phyloP scores from a whole-genome alignment of 768 basidiomycete genomes.

The Leccinum arenicola region DNA sequence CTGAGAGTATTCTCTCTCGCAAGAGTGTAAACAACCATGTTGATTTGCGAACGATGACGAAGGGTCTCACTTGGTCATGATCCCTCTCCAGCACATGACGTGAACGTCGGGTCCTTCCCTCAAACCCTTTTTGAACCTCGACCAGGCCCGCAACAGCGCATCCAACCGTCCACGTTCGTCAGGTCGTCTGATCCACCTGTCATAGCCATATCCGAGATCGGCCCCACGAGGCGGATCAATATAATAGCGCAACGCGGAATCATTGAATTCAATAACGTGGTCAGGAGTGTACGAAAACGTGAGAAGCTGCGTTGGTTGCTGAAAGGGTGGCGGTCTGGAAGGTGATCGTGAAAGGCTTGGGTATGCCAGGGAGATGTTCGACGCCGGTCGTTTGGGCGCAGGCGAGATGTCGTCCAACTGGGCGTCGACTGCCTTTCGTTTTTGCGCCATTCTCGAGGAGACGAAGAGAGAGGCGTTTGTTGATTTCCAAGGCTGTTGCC shows the following conservation, averaged over 20 bases:
- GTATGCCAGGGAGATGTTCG: constrained; percentile 16
- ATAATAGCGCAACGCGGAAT: constrained; percentile 72
- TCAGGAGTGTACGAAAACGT: constrained; percentile 70
- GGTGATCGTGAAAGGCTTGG: constrained; percentile 23
- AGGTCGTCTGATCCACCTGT: constrained; percentile 63
- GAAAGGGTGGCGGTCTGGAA: constrained; percentile 45
- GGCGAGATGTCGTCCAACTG: too few relatives aligned
- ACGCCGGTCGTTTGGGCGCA: too few relatives aligned
- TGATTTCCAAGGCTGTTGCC: constrained; percentile 23
- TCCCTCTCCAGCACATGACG: constrained; percentile 74
- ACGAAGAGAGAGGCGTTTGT: constrained; percentile 6
- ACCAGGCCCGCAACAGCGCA: constrained; percentile 57
- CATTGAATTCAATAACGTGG: constrained; percentile 59
- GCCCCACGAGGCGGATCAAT: constrained; percentile 64
- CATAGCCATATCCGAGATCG: constrained; percentile 70
- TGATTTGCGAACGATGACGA: neutral
- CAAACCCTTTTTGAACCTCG: constrained; percentile 38
- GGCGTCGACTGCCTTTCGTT: constrained; percentile 25
- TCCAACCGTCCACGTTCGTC: constrained; percentile 71
- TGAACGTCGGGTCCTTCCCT: constrained; percentile 44
- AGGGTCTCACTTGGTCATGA: constrained; percentile 72
- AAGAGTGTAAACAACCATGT: constrained; percentile 16
- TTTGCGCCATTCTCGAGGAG: constrained; percentile 21
- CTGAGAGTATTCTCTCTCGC: constrained; percentile 69
- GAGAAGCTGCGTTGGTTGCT: constrained; percentile 64